Conservation (phyloP, 129 eudicot species). For the Helianthus annuus region HanXRQr2.0-SUNRISE NC_035435.2:127096540-127097039, state of each 20-base stretch:
- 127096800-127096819: slow-evolving; percentile 29
- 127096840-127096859: slow-evolving; percentile 18
- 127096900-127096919: not conserved
- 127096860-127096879: slow-evolving; percentile 17
- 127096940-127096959: not conserved
- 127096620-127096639: too few species aligned
- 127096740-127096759: slow-evolving; percentile 4
- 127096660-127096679: too few species aligned
- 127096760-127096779: slow-evolving; percentile 10
- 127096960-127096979: not conserved
- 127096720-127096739: slow-evolving; percentile 26
- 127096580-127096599: too few species aligned
- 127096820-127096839: slow-evolving; percentile 23
- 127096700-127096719: slow-evolving; percentile 18
- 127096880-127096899: slow-evolving; percentile 4
- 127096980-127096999: not conserved
- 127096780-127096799: slow-evolving; percentile 23
- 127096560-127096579: too few species aligned
- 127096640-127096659: too few species aligned
- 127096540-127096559: too few species aligned
- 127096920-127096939: slow-evolving; percentile 4
- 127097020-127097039: too few species aligned
- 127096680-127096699: too few species aligned
- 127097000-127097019: too few species aligned
- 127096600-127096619: too few species aligned